phyloP scores from a whole-genome alignment of 176 grass and related monocot genomes.

The Avena insularis region DNA sequence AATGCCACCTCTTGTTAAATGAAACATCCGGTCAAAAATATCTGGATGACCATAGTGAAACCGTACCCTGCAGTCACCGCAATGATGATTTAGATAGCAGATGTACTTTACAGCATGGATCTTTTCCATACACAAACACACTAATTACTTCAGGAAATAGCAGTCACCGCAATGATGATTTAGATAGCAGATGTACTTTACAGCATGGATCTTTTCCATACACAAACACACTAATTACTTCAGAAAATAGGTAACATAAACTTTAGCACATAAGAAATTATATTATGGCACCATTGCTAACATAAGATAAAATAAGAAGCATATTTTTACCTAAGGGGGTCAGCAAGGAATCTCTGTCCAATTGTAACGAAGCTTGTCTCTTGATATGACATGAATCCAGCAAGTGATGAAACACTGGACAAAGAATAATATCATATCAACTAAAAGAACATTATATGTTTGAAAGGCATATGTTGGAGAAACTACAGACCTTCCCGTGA shows the following conservation, averaged over 20 bases:
- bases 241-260: neutral
- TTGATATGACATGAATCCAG: conserved; percentile 99
- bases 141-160: neutral
- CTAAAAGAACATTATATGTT: conserved; percentile 2
- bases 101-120: neutral
- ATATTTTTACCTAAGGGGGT: conserved; percentile 77
- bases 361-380: conserved; percentile 99
- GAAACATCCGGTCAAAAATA: conserved; percentile 91
- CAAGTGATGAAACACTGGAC: conserved; percentile 95
- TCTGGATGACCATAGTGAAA: conserved; percentile 99
- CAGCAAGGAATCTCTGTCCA: conserved; percentile 97
- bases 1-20: conserved; percentile 90
- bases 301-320: conserved; percentile 21
- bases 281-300: neutral
- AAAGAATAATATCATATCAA: conserved; percentile 39
- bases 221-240: neutral
- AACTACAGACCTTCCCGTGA: conserved; percentile 80
- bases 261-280: neutral
- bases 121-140: neutral
- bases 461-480: conserved; percentile 29
- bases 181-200: conserved; percentile 13
- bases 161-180: conserved; percentile 21
- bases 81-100: conserved; percentile 3
- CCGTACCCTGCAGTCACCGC: conserved; percentile 62
- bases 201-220: neutral